phyloP scores from a whole-genome alignment of 495 filamentous ascomycete genomes.

The Aspergillus homomorphus region DNA sequence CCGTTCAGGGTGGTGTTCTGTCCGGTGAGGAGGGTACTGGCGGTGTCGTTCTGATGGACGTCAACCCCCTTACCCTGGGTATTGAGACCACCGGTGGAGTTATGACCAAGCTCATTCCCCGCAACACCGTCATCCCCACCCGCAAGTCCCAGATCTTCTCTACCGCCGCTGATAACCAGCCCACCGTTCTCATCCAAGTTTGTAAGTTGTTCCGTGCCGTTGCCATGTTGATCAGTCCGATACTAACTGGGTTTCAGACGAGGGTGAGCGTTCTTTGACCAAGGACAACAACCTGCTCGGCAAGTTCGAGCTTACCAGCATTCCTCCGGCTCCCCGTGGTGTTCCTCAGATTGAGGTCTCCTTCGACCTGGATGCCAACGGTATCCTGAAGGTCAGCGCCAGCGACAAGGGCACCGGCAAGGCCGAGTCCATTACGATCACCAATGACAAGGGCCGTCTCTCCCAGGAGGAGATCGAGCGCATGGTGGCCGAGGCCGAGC shows the following conservation, averaged over 20 bases:
- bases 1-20: constrained; percentile 94
- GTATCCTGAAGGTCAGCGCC: constrained; percentile 93
- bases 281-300: constrained; percentile 96
- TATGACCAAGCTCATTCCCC: constrained; percentile 96
- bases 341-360: constrained; percentile 98
- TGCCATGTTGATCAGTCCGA: neutral
- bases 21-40: constrained; percentile 78
- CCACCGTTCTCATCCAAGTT: constrained; percentile 95
- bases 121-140: constrained; percentile 93
- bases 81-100: constrained; percentile 98
- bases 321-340: constrained; percentile 89
- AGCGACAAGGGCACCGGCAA: constrained; percentile 97
- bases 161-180: constrained; percentile 96
- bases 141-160: constrained; percentile 98
- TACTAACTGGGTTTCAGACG: constrained; percentile 42
- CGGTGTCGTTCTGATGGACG: constrained; percentile 89
- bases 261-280: constrained; percentile 94
- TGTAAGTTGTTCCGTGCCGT: constrained; percentile 38
- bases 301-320: constrained; percentile 96
- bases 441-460: constrained; percentile 96
- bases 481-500: constrained; percentile 96
- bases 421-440: constrained; percentile 94
- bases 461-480: constrained; percentile 96
- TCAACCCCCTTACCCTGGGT: constrained; percentile 96
- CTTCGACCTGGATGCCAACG: constrained; percentile 96